Percentiles rank a stretch among this genome's conserved stretches.
Conservation (phyloP, 768 basidiomycete genomes). For the Auricularia heimuer region DNA sequence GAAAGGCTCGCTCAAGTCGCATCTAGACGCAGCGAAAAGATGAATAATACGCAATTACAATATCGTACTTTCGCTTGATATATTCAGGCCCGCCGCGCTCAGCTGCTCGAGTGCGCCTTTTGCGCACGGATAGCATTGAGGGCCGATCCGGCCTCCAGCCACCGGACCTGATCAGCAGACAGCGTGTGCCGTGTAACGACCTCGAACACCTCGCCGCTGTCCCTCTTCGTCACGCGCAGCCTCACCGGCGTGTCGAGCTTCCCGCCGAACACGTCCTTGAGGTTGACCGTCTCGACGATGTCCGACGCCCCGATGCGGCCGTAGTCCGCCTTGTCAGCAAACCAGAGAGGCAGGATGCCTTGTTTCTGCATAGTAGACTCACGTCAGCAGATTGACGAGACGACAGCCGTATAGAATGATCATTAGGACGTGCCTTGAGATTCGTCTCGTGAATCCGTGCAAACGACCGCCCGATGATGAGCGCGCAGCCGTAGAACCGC, state of each 20-base stretch:
- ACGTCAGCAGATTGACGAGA: slow-evolving; percentile 1
- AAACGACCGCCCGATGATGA: slow-evolving; percentile 89
- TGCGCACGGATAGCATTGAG: slow-evolving; percentile 77
- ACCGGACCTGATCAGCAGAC: slow-evolving; percentile 81
- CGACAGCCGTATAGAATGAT: too few species aligned
- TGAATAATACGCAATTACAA: too few species aligned
- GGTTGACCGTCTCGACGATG: slow-evolving; percentile 71
- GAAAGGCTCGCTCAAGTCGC: too few species aligned
- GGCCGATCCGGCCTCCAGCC: slow-evolving; percentile 83
- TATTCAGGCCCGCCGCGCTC: too few species aligned
- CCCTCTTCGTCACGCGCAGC: slow-evolving; percentile 55
- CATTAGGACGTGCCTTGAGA: slow-evolving; percentile 52
- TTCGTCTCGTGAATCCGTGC: slow-evolving; percentile 99
- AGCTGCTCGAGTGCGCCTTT: slow-evolving; percentile 8
- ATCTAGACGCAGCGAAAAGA: too few species aligned
- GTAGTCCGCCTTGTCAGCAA: slow-evolving; percentile 80
- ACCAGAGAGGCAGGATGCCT: slow-evolving; percentile 94
- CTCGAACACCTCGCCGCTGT: slow-evolving; percentile 48
- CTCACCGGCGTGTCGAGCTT: slow-evolving; percentile 32
- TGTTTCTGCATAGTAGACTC: slow-evolving; percentile 61
- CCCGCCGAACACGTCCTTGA: slow-evolving; percentile 51
- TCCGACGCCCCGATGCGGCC: slow-evolving; percentile 74
- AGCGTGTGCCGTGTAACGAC: slow-evolving; percentile 80
- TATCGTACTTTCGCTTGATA: too few species aligned
- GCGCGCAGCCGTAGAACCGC: slow-evolving; percentile 81